These are phyloP conservation scores for Lipomyces yamanashiensis DNA, from an alignment of 805 yeast genomes.

Conservation along the genomic window DNA sequence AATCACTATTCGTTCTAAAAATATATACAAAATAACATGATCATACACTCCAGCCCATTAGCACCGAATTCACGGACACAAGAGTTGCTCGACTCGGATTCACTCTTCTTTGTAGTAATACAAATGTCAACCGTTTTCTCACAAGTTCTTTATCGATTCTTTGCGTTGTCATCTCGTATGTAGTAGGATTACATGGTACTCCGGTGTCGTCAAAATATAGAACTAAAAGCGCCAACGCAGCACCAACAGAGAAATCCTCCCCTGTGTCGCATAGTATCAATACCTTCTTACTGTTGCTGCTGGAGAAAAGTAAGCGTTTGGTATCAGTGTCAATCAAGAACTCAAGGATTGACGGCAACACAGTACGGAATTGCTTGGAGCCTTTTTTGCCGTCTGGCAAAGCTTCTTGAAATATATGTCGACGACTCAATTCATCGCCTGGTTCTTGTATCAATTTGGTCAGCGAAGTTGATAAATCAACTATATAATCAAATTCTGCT, in stretches of 20 bases:
- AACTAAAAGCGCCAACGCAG: conserved; percentile 59
- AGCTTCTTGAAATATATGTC: conserved; percentile 19
- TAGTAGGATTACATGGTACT: conserved; percentile 32
- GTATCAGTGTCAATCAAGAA: conserved; percentile 27
- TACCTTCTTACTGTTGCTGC: conserved; percentile 37
- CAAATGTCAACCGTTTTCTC: conserved; percentile 57
- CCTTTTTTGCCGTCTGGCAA: conserved; percentile 60
- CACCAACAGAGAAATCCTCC: conserved; percentile 67
- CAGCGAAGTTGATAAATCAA: conserved; percentile 34
- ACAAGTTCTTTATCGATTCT: conserved; percentile 57
- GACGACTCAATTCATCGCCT: neutral
- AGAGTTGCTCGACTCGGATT: conserved; percentile 81
- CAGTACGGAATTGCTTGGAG: conserved; percentile 59
- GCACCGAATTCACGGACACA: conserved; percentile 65
- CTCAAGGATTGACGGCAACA: conserved; percentile 53
- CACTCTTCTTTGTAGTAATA: conserved; percentile 55
- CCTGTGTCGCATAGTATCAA: conserved; percentile 67
- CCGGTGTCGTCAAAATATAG: conserved; percentile 53
- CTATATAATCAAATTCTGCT: conserved; percentile 21
- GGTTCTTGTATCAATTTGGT: conserved; percentile 1
- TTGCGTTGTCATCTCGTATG: conserved; percentile 32
- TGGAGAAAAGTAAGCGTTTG: neutral
- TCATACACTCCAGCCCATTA: conserved; percentile 50
- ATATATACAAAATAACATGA: neutral
- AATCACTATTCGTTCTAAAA: neutral